Conservation (phyloP, 805 yeast species). For the Nakazawaea siamensis region DNA sequence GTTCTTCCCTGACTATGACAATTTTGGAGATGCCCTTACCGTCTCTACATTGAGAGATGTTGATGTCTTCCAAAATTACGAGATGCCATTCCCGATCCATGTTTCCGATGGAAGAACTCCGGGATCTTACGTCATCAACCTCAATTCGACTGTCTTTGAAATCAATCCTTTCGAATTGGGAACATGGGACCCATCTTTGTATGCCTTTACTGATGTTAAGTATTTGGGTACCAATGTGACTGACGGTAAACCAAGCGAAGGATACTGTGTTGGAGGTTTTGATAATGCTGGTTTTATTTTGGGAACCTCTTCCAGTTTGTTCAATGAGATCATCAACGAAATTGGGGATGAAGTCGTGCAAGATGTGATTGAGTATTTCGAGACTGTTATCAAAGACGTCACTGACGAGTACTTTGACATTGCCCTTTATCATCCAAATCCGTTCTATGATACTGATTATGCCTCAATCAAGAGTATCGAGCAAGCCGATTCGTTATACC, state of each 20-base stretch:
- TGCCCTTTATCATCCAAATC: slow-evolving; percentile 55
- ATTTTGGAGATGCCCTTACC: slow-evolving; percentile 28
- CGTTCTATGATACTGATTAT: slow-evolving; percentile 32
- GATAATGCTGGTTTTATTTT: slow-evolving; percentile 54
- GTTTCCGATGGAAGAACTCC: slow-evolving; percentile 32
- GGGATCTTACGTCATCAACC: slow-evolving; percentile 21
- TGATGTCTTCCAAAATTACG: slow-evolving; percentile 25
- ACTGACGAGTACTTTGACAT: slow-evolving; percentile 26
- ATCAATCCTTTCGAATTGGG: slow-evolving; percentile 64
- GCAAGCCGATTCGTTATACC: slow-evolving; percentile 14
- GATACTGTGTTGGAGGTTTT: slow-evolving; percentile 38
- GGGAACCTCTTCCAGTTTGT: slow-evolving; percentile 57
- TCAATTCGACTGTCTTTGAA: slow-evolving; percentile 41
- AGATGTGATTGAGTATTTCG: slow-evolving; percentile 15
- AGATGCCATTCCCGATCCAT: slow-evolving; percentile 46
- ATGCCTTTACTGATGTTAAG: slow-evolving; percentile 38
- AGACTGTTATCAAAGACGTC: slow-evolving; percentile 28
- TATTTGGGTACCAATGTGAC: slow-evolving; percentile 43
- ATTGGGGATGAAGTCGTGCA: slow-evolving; percentile 31
- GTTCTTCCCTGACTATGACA: slow-evolving; percentile 27
- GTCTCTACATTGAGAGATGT: slow-evolving; percentile 29
- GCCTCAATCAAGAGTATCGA: slow-evolving; percentile 12
- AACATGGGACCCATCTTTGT: slow-evolving; percentile 47
- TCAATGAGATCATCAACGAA: slow-evolving; percentile 41
- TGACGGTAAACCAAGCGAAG: slow-evolving; percentile 15